Evolutionary conservation across 805 yeast genomes (phyloP), one percentile per base, ranked within the genome.

Genomic region (Yamadazyma laniorum): DNA sequence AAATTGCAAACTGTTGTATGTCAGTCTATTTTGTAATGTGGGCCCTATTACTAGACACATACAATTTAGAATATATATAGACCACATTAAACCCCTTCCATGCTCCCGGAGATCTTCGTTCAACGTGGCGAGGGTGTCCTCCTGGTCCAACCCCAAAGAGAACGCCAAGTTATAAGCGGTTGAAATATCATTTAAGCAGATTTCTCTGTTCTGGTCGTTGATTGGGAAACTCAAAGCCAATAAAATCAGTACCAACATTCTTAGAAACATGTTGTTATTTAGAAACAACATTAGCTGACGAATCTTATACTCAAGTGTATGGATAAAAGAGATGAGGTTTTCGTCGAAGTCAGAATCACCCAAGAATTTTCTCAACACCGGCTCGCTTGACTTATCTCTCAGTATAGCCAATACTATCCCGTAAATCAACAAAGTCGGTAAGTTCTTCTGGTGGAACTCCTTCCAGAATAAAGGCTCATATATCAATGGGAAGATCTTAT

Each of bases 401-500:
- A 50, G 49, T 5, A 59, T 48, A 14, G 45, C 50, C 29, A 63
- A 38, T 3, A 63, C 45, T 39, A 61, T 52, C 22, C 55, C 50
- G 37, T 51, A 60, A 2, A 56, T 26, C 16, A 55, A 31, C n/a
- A 58, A 29, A 19, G 51, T 44, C 25, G 51, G 61, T 4, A 53
- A 49, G 13, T 41, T 44, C 14, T 43, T 46, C 5, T 39, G 42
- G 4, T 42, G 34, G 44, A 45, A 60, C 25, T 53, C 61, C 8
- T 45, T 50, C 63, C 63, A 54, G 41, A 62, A 62, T 22, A 37
- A 29, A 14, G 29, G 18, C 36, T 56, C 63, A 32, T 52, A 44
- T n/a, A 63, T 50, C 8, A 63, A 33, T 3, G 67, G 67, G 39
- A 61, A 50, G 3, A 63, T 48, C 17, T 49, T 45, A 49, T 63